phyloP scores from a whole-genome alignment of 176 grass and related monocot genomes.

The Aegilops speltoides region DNA sequence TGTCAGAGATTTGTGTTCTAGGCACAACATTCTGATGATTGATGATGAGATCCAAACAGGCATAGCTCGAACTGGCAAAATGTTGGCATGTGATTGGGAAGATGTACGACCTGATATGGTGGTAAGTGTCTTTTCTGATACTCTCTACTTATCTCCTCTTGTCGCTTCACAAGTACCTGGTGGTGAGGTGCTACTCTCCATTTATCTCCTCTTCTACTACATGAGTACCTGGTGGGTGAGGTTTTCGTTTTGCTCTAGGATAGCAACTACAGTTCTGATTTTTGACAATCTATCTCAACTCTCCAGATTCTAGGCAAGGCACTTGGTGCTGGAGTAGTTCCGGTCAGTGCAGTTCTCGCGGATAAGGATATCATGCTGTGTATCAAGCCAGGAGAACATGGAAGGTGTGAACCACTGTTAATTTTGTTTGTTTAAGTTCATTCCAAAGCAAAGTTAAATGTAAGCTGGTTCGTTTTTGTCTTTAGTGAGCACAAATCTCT shows the following conservation, averaged over 20 bases:
- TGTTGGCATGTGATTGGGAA: constrained; percentile 95
- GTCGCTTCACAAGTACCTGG: neutral
- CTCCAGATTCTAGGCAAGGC: constrained; percentile 93
- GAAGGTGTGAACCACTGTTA: constrained; percentile 59
- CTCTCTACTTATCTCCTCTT: constrained; percentile 6
- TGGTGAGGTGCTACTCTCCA: neutral
- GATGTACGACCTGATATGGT: constrained; percentile 83
- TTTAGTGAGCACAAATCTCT: neutral
- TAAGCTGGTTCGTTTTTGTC: neutral
- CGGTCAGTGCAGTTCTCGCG: constrained; percentile 96
- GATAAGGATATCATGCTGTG: constrained; percentile 97
- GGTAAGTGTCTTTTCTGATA: constrained; percentile 45
- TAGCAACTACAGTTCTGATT: neutral
- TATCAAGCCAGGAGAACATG: constrained; percentile 93
- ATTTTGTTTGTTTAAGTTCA: neutral
- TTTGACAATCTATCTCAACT: constrained; percentile 14
- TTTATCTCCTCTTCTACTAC: neutral
- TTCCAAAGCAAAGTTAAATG: neutral
- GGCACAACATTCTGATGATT: constrained; percentile 93
- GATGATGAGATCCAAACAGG: constrained; percentile 99
- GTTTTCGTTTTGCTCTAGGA: neutral
- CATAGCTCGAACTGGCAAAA: constrained; percentile 90
- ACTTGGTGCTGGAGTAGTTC: constrained; percentile 91
- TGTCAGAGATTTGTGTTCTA: constrained; percentile 86
- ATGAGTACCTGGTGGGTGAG: neutral